Percentiles rank a stretch among this genome's conserved stretches.
These are phyloP conservation scores for Malus hybrid DNA, from an alignment of 331 rosid genomes.

Conservation along the genomic window DNA sequence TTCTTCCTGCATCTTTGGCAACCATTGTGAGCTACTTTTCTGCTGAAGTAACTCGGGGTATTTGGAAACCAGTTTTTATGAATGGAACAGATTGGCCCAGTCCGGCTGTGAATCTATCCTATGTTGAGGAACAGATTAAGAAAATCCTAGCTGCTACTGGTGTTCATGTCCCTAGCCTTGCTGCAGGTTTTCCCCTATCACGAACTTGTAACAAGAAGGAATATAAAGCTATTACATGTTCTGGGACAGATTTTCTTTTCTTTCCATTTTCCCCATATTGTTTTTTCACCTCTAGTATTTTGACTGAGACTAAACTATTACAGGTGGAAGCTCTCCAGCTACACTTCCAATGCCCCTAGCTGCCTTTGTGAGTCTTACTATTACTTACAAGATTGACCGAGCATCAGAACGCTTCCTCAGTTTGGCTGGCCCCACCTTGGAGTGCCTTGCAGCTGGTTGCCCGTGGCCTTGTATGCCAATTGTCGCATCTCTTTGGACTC, in stretches of 20 bases:
- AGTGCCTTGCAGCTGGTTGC: constrained; percentile 57
- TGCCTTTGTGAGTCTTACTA: constrained; percentile 60
- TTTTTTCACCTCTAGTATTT: not conserved
- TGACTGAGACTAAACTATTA: not conserved
- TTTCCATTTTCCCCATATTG: not conserved
- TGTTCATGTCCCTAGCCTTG: constrained; percentile 88
- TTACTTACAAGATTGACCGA: constrained; percentile 56
- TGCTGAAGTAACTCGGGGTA: constrained; percentile 90
- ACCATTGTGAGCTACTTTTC: constrained; percentile 95
- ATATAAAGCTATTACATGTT: not conserved
- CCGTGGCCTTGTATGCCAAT: constrained; percentile 69
- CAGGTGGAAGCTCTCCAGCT: constrained; percentile 50
- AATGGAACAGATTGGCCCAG: constrained; percentile 99
- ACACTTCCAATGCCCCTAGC: constrained; percentile 57
- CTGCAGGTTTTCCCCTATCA: constrained; percentile 55
- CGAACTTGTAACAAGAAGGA: not conserved
- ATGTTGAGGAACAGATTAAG: constrained; percentile 89
- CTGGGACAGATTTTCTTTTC: not conserved
- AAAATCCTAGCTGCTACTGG: constrained; percentile 96
- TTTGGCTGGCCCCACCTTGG: constrained; percentile 57
- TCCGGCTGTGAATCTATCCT: constrained; percentile 80
- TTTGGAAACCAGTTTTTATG: constrained; percentile 96
- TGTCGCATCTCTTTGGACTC: constrained; percentile 60
- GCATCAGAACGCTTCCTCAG: constrained; percentile 50
- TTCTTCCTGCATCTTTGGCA: constrained; percentile 96